Percentiles rank a stretch among this genome's conserved stretches.
phyloP scores from a whole-genome alignment of 2,329 filamentous ascomycete genomes.

The Paracamarosporium sp. region DNA sequence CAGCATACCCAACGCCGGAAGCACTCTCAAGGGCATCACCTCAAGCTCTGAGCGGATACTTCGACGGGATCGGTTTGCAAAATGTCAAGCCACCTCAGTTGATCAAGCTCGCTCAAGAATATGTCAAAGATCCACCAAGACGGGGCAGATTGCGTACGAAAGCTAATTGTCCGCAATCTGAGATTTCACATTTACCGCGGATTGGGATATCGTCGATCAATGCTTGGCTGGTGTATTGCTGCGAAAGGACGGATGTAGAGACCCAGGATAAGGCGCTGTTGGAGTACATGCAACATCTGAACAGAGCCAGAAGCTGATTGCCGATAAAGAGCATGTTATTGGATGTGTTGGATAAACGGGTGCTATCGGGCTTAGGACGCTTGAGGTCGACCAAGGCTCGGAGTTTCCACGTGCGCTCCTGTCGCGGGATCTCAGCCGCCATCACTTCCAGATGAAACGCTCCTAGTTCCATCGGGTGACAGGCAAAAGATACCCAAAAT shows the following conservation, averaged over 20 bases:
- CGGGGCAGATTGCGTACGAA: neutral
- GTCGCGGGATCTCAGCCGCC: too few species aligned
- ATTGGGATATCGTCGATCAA: neutral
- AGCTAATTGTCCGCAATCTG: neutral
- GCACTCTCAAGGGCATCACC: neutral
- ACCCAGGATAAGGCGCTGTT: neutral
- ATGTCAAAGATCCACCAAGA: neutral
- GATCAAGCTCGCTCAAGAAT: neutral
- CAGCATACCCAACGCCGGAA: neutral
- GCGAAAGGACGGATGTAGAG: neutral
- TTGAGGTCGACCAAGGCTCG: too few species aligned
- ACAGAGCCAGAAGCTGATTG: too few species aligned
- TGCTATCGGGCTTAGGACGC: too few species aligned
- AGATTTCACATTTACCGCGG: neutral
- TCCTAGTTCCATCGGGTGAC: too few species aligned
- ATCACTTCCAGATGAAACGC: too few species aligned
- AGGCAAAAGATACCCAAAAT: too few species aligned
- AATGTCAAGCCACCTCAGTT: neutral
- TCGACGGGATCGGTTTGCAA: neutral
- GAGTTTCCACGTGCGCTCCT: too few species aligned
- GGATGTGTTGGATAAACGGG: too few species aligned
- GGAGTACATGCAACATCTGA: neutral
- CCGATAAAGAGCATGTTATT: too few species aligned
- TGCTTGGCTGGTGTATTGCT: conserved; percentile 1
- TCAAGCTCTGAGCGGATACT: neutral